Conservation (phyloP, 495 filamentous ascomycete genomes). For the Aspergillus ostianus region DNA sequence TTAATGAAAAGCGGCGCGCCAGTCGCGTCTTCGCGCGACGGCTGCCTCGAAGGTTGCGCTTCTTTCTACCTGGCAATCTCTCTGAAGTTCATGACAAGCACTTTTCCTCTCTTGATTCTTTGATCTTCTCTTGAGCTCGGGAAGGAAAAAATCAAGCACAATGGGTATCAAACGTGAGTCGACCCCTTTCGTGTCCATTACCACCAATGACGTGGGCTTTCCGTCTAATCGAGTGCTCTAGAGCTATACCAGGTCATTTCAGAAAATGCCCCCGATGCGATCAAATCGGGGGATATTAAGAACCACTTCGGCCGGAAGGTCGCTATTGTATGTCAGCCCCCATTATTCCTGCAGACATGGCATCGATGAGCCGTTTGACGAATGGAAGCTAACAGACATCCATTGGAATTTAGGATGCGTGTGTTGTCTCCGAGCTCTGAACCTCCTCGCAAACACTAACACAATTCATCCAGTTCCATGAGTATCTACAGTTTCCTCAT, state of each 20-base stretch:
- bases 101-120: not conserved
- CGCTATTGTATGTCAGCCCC: slow-evolving; percentile 70
- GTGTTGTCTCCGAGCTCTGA: slow-evolving; percentile 25
- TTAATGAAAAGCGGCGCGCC: not conserved
- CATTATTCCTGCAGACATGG: not conserved
- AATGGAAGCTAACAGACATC: slow-evolving; percentile 18
- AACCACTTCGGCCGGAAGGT: slow-evolving; percentile 97
- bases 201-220: not conserved
- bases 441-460: slow-evolving; percentile 5
- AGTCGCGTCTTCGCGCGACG: slow-evolving; percentile 4
- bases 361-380: not conserved
- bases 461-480: slow-evolving; percentile 71
- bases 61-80: not conserved
- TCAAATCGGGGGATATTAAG: slow-evolving; percentile 96
- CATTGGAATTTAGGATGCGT: slow-evolving; percentile 70
- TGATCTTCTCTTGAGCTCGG: not conserved
- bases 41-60: not conserved
- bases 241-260: slow-evolving; percentile 83
- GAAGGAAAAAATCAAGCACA: slow-evolving; percentile 17
- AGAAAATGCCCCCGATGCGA: slow-evolving; percentile 88
- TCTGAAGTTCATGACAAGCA: not conserved
- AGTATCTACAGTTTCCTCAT: slow-evolving; percentile 98
- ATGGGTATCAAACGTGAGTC: slow-evolving; percentile 88
- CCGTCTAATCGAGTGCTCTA: slow-evolving; percentile 24
- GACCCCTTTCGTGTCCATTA: not conserved